Evolutionary conservation across 1,284 basidiomycete genomes (phyloP).

Genomic region (Trichosporon faecale): DNA sequence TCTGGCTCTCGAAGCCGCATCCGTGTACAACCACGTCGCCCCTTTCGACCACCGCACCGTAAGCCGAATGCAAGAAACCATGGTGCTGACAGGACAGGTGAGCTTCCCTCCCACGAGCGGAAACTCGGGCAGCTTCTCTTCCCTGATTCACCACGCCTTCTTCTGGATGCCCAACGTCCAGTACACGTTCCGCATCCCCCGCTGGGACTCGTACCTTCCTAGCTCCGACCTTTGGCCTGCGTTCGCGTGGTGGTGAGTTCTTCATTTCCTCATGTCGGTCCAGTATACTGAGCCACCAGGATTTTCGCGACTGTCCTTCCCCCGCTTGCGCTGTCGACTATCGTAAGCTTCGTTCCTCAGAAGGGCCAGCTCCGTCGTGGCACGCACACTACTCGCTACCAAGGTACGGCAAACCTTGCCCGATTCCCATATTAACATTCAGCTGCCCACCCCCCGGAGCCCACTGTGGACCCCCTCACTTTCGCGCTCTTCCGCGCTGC

Average conservation of each 20-base stretch:
- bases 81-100: constrained; percentile 16
- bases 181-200: constrained; percentile 36
- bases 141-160: constrained; percentile 38
- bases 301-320: constrained; percentile 44
- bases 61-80: not conserved
- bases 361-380: constrained; percentile 30
- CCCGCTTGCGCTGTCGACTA: constrained; percentile 39
- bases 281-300: constrained; percentile 28
- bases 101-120: constrained; percentile 39
- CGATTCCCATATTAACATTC: not conserved
- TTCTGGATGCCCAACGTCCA: constrained; percentile 44
- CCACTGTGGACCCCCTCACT: constrained; percentile 43
- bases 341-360: constrained; percentile 46
- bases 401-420: constrained; percentile 25
- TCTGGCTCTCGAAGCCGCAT: constrained; percentile 35
- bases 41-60: constrained; percentile 43
- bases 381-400: constrained; percentile 30
- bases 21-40: constrained; percentile 39
- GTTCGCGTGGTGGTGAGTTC: constrained; percentile 46
- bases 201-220: constrained; percentile 28
- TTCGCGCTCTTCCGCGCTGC: constrained; percentile 47
- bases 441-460: constrained; percentile 31
- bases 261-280: too few relatives aligned
- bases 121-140: constrained; percentile 33
- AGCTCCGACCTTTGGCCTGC: constrained; percentile 39